Evolutionary conservation across 371 early-diverging fungal genomes (phyloP), one percentile per base, ranked within the genome.

Genomic region (Mucor piriformis): DNA sequence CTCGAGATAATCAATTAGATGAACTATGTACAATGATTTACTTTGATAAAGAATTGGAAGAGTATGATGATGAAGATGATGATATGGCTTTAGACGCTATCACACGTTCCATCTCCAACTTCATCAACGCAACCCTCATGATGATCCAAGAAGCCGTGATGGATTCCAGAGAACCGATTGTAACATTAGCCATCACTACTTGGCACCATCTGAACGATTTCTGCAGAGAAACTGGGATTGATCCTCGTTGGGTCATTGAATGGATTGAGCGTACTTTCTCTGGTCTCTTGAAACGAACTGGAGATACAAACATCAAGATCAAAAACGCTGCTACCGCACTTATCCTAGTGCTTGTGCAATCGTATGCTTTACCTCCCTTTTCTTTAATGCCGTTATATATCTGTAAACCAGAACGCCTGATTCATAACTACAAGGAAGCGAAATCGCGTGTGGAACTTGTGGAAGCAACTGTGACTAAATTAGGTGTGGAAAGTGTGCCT

Each of bases 121-220:
- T 88, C 40, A 70, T 85, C 0, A 77, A 77, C 18, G 90, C 89
- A 0, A 69, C 77, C 3, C 74, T 88, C 23, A 77, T 82, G 67
- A 73, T 88, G 55, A 73, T 90, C 20, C 76, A 76, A 52, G 79
- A 79, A 33, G 84, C 77, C 0, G 55, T 90, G 18, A 84, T 82
- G 53, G 92, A 92, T 62, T 79, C 80, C 11, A 73, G 89, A 16
- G 92, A 90, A 60, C 67, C 83, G 21, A 75, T 83, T 12, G 66
- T 83, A 8, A 64, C 69, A 10, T 50, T 79, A 24, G 70, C 85
- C 3, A 59, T 89, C 24, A 54, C 74, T 3, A 62, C 88, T 6
- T 88, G 84, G 79, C 79, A 83, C 25, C 71, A 83, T 16, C 61
- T 84, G 32, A 84, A 77, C 33, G 67, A 87, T 16, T 46, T 57